Evolutionary conservation across 1,284 basidiomycete genomes (phyloP).

Genomic region (Malassezia nana): DNA sequence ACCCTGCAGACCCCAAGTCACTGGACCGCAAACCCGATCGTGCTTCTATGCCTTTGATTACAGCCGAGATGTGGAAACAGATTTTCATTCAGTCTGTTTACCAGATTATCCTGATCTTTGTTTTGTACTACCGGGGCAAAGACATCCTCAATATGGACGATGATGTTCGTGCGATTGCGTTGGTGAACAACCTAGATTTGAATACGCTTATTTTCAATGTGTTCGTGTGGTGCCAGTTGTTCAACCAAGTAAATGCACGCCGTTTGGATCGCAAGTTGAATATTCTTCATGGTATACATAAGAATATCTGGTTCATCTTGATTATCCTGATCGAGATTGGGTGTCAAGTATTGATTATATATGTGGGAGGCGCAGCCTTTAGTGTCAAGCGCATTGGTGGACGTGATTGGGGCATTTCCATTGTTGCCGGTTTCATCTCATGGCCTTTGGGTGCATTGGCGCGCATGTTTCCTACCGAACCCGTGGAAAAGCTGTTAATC

Average conservation of each 20-base stretch:
- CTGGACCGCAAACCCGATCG: constrained; percentile 83
- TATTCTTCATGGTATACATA: constrained; percentile 71
- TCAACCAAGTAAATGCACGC: constrained; percentile 82
- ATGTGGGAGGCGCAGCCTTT: constrained; percentile 83
- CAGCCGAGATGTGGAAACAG: constrained; percentile 71
- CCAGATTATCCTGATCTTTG: constrained; percentile 70
- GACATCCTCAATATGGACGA: constrained; percentile 56
- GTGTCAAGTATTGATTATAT: constrained; percentile 78
- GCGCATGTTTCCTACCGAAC: constrained; percentile 69
- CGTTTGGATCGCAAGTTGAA: constrained; percentile 76
- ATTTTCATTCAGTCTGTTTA: constrained; percentile 81
- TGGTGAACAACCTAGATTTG: constrained; percentile 51
- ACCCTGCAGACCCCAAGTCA: constrained; percentile 71
- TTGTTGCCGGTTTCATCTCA: constrained; percentile 74
- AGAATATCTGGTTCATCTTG: constrained; percentile 75
- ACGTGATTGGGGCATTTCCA: constrained; percentile 83
- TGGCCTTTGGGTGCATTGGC: constrained; percentile 77
- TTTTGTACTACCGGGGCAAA: constrained; percentile 77
- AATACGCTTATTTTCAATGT: constrained; percentile 88
- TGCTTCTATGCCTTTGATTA: constrained; percentile 77
- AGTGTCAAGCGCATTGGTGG: constrained; percentile 68
- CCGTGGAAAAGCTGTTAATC: constrained; percentile 66
- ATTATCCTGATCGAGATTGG: constrained; percentile 78
- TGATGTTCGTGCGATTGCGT: constrained; percentile 47
- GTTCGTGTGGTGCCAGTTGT: constrained; percentile 71